These are phyloP conservation scores for Aspergillus novofumigatus DNA, from an alignment of 2,329 filamentous ascomycete genomes.

Conservation along the genomic window DNA sequence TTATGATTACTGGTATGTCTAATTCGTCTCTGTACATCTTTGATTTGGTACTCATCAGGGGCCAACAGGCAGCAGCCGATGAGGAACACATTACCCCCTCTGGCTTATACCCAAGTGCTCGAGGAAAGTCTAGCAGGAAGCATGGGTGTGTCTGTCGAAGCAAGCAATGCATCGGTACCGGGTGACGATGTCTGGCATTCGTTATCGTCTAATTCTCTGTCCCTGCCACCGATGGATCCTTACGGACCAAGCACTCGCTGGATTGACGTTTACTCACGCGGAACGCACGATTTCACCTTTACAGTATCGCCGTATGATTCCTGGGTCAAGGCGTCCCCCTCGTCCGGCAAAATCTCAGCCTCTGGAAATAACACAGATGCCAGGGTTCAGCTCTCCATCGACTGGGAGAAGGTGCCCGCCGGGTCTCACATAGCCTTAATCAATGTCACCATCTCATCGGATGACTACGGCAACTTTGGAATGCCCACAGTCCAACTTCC, in stretches of 20 bases:
- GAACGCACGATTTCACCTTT: conserved; percentile 52
- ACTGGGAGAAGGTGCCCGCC: conserved; percentile 49
- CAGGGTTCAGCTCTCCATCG: conserved; percentile 53
- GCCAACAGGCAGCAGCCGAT: conserved; percentile 64
- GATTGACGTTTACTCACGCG: conserved; percentile 62
- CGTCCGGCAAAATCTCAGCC: conserved; percentile 47
- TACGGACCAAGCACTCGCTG: conserved; percentile 55
- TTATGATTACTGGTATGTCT: conserved; percentile 41
- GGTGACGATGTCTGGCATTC: conserved; percentile 62
- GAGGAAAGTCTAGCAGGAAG: conserved; percentile 59
- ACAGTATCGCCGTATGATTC: conserved; percentile 44
- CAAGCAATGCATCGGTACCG: conserved; percentile 62
- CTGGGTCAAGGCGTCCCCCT: conserved; percentile 52
- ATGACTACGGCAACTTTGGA: conserved; percentile 29
- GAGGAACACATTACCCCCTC: conserved; percentile 61
- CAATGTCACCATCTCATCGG: conserved; percentile 21
- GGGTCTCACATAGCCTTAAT: conserved; percentile 32
- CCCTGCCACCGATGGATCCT: conserved; percentile 54
- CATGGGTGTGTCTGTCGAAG: conserved; percentile 61
- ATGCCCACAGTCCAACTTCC: conserved; percentile 51
- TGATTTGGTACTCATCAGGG: conserved; percentile 35
- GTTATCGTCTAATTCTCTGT: conserved; percentile 50
- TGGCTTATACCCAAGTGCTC: conserved; percentile 56
- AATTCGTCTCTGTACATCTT: background rate
- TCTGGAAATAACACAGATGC: conserved; percentile 44